Evolutionary conservation across 139 green algal genomes (phyloP), one percentile per base, ranked within the genome.

Genomic region (Chlamydomonas sphaeroides): DNA sequence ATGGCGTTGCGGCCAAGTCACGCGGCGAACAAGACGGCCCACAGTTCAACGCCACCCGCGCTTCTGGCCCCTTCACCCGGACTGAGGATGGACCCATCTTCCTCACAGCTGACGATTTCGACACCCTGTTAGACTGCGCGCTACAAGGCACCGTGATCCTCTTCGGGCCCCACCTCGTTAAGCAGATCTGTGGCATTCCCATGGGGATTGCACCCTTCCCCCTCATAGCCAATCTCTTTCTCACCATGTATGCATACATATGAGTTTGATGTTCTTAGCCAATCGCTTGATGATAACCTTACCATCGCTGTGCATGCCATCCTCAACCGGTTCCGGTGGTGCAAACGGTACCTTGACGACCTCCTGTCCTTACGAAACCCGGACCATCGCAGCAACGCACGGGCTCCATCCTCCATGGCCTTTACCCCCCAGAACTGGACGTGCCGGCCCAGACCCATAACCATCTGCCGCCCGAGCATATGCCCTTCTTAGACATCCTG

Each of bases 141-240:
- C n/a, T n/a, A n/a, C n/a, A n/a, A n/a, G n/a, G n/a, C n/a, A n/a
- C n/a, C n/a, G n/a, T n/a, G n/a, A n/a, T n/a, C n/a, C n/a, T n/a
- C 4, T 72, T 72, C 66, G 66, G 66, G 18, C 66, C 66, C 21
- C 32, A 25, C 38, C 66, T 72, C 38, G 66, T 72, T 0, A 6
- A 23, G 1, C 66, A 72, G 25, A 14, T 72, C 38, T 45, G 36
- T 15, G 66, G 66, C 66, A 72, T 72, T 39, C 66, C 66, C 38
- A 72, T 72, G 66, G 66, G 66, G 38, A 72, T n/a, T 25, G n/a
- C 56, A 3, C 18, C 56, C 3, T 21, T 25, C 2, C 25, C 56
- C 6, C 56, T 39, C n/a, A 72, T 72, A 26, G 66, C 66, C 26
- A 72, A 72, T 39, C 66, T 72, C 38, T 72, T 72, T 39, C 66